These are phyloP conservation scores for Psilocybe cyanescens DNA, from an alignment of 768 basidiomycete species.

Conservation along the genomic window DNA sequence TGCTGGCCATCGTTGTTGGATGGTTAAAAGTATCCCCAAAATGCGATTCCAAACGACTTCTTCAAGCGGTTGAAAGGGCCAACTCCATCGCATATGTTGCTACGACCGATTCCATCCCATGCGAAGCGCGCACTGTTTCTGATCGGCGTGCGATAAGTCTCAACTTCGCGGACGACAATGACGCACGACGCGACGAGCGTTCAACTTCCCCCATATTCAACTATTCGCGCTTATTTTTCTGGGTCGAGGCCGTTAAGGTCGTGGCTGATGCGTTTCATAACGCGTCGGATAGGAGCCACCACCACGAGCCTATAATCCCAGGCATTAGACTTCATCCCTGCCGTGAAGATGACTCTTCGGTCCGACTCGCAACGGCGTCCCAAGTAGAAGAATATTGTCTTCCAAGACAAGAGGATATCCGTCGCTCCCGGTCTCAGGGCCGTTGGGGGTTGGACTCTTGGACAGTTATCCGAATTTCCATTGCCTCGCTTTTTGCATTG, in stretches of 20 bases:
- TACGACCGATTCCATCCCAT: not conserved
- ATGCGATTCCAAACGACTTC: constrained; percentile 36
- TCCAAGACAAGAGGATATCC: too few species aligned
- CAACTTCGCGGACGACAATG: not conserved
- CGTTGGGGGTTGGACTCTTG: too few species aligned
- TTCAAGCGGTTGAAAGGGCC: constrained; percentile 30
- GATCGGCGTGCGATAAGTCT: not conserved
- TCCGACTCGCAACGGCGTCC: too few species aligned
- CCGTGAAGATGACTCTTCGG: too few species aligned
- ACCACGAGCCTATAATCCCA: too few species aligned
- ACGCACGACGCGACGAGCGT: constrained; percentile 14
- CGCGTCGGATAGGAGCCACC: constrained; percentile 1
- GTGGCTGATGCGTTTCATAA: constrained; percentile 1
- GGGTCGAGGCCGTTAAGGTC: constrained; percentile 16
- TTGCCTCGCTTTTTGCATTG: too few species aligned
- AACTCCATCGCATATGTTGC: constrained; percentile 30
- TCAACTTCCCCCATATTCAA: constrained; percentile 25
- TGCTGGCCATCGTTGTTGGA: constrained; percentile 42
- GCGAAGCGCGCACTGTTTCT: not conserved
- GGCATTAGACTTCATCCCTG: too few species aligned
- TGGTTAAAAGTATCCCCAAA: constrained; percentile 46
- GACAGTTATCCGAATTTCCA: too few species aligned
- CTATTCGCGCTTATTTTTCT: constrained; percentile 25
- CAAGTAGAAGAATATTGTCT: too few species aligned
- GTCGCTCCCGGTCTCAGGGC: too few species aligned